phyloP scores from a whole-genome alignment of 257 asterid genomes.

The Jaltomata sinuosa region DNA sequence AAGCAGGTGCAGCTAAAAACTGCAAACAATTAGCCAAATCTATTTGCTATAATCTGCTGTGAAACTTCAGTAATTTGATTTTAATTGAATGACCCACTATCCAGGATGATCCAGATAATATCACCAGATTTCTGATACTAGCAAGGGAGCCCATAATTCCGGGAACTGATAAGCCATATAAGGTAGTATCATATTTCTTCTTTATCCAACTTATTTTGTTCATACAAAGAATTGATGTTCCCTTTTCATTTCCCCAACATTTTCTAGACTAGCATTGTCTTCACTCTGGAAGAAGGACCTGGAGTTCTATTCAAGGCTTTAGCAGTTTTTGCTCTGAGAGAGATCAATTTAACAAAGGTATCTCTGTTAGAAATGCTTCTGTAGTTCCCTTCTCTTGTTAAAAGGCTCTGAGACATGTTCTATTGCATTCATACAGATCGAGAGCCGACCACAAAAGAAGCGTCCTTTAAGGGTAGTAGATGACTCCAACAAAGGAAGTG shows the following conservation, averaged over 20 bases:
- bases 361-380: constrained; percentile 1
- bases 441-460: constrained; percentile 86
- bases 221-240: not conserved
- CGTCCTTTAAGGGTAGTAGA: constrained; percentile 87
- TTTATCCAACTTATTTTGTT: not conserved
- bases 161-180: constrained; percentile 28
- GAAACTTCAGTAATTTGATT: not conserved
- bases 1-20: not conserved
- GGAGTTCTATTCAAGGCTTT: constrained; percentile 95
- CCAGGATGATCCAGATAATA: constrained; percentile 72
- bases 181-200: constrained; percentile 16
- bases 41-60: not conserved
- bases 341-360: constrained; percentile 80
- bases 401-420: not conserved
- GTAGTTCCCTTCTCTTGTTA: not conserved
- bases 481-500: constrained; percentile 60
- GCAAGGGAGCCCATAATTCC: constrained; percentile 59
- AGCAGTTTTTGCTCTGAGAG: constrained; percentile 81
- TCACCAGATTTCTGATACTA: constrained; percentile 83
- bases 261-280: constrained; percentile 82
- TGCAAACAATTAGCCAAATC: not conserved
- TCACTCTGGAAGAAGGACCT: constrained; percentile 93
- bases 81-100: constrained; percentile 4
- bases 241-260: not conserved
- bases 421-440: constrained; percentile 43